phyloP scores from a whole-genome alignment of 2,329 filamentous ascomycete species.

The Akanthomyces dipterigenus region DNA sequence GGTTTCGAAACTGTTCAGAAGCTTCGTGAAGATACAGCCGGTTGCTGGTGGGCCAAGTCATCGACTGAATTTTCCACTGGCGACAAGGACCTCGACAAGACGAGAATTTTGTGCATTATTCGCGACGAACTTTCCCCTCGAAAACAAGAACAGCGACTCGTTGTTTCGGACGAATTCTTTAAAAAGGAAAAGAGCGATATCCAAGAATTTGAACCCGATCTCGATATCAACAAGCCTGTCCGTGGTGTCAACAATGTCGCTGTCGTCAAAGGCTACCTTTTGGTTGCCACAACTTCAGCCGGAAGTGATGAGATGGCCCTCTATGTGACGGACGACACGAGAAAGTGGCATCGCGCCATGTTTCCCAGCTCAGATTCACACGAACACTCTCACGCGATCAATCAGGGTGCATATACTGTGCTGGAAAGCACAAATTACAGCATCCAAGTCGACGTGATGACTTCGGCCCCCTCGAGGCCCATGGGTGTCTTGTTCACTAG shows the following conservation, averaged over 20 bases:
- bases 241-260: constrained; percentile 77
- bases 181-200: constrained; percentile 39
- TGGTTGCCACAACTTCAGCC: constrained; percentile 73
- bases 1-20: constrained; percentile 67
- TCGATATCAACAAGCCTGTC: constrained; percentile 68
- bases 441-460: constrained; percentile 92
- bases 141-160: constrained; percentile 67
- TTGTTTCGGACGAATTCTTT: constrained; percentile 83
- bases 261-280: constrained; percentile 75
- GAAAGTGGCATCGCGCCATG: constrained; percentile 83
- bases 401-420: constrained; percentile 86
- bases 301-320: constrained; percentile 86
- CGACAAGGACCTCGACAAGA: constrained; percentile 55
- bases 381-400: constrained; percentile 61
- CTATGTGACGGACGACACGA: constrained; percentile 78
- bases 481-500: constrained; percentile 92
- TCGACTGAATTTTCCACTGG: constrained; percentile 67
- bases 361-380: constrained; percentile 72
- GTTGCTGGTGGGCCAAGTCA: constrained; percentile 84
- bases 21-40: constrained; percentile 61
- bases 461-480: constrained; percentile 52
- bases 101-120: constrained; percentile 75
- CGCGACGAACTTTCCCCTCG: constrained; percentile 64
- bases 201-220: constrained; percentile 65
- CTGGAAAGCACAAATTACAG: constrained; percentile 97